Percentiles rank a stretch among this genome's conserved stretches.
These are phyloP conservation scores for Sclerotinia trifoliorum DNA, from an alignment of 2,329 filamentous ascomycete genomes.

Conservation along the genomic window DNA sequence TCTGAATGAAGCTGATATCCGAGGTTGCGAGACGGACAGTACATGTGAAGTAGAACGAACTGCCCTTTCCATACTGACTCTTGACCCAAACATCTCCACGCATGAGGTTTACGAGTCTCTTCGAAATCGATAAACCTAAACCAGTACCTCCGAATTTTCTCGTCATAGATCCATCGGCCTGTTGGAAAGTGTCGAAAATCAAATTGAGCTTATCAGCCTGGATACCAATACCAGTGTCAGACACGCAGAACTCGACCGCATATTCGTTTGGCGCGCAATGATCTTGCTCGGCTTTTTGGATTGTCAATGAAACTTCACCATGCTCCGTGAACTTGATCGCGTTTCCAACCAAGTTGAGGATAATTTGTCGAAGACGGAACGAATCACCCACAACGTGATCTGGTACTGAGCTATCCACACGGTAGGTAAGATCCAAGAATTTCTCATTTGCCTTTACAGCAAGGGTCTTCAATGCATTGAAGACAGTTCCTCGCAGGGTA, in stretches of 20 bases:
- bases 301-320: conserved; percentile 93
- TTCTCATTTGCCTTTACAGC: conserved; percentile 98
- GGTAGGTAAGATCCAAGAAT: conserved; percentile 86
- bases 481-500: conserved; percentile 88
- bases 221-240: conserved; percentile 95
- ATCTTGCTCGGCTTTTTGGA: conserved; percentile 67
- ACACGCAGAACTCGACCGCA: conserved; percentile 91
- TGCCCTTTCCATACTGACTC: conserved; percentile 86
- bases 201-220: conserved; percentile 91
- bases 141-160: conserved; percentile 94
- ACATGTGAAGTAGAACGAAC: conserved; percentile 95
- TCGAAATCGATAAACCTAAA: conserved; percentile 90
- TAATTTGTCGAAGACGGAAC: conserved; percentile 94
- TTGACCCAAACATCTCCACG: conserved; percentile 95
- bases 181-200: conserved; percentile 98
- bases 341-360: conserved; percentile 94
- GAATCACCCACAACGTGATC: conserved; percentile 96
- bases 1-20: conserved; percentile 74
- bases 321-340: conserved; percentile 99
- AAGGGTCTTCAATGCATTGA: conserved; percentile 94
- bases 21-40: conserved; percentile 80
- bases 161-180: conserved; percentile 95
- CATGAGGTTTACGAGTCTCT: conserved; percentile 93
- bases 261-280: conserved; percentile 73
- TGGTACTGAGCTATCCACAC: conserved; percentile 88